phyloP scores from a whole-genome alignment of 2,329 filamentous ascomycete genomes.

The Nannizziopsis arthrosporioides region DNA sequence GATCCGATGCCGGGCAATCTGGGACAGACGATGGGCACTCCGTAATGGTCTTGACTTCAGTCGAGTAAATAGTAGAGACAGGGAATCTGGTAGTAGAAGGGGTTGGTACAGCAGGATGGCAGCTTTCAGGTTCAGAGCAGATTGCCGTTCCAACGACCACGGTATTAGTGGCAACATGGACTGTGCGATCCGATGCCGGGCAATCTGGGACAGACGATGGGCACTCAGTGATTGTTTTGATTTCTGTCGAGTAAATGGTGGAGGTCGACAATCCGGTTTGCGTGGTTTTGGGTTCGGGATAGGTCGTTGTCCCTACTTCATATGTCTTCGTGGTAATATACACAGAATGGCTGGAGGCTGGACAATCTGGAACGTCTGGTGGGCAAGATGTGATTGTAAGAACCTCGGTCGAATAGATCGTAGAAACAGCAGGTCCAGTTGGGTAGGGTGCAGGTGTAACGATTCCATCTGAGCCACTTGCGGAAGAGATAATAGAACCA shows the following conservation, averaged over 20 bases:
- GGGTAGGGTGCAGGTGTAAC: neutral
- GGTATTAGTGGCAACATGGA: neutral
- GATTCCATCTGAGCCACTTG: neutral
- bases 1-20: neutral
- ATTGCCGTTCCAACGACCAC: neutral
- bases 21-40: neutral
- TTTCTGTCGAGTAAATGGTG: too few relatives aligned
- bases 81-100: neutral
- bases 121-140: neutral
- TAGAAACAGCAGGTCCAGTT: neutral
- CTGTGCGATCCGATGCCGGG: too few relatives aligned
- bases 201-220: too few relatives aligned
- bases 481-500: neutral
- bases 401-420: neutral
- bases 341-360: neutral
- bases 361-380: neutral
- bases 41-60: neutral
- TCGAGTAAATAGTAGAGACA: neutral
- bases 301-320: neutral
- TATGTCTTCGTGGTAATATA: neutral
- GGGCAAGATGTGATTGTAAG: conserved; percentile 1
- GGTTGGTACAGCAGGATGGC: neutral
- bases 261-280: too few relatives aligned
- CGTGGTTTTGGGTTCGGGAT: neutral
- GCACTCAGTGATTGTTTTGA: too few relatives aligned